These are phyloP conservation scores for Astrocystis sublimbata DNA, from an alignment of 495 filamentous ascomycete species.

Conservation along the genomic window DNA sequence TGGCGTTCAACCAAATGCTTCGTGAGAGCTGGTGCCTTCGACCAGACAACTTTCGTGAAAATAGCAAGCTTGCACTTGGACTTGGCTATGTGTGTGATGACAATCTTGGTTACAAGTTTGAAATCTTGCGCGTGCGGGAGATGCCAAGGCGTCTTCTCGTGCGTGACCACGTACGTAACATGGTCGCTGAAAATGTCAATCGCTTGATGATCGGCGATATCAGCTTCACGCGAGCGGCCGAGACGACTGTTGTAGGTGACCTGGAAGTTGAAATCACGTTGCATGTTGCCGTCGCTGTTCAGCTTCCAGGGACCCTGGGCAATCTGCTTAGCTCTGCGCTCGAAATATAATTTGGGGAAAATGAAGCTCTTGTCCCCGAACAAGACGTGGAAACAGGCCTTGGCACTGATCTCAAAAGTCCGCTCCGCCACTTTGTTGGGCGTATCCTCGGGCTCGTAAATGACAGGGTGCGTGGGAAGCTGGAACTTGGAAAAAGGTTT, in stretches of 20 bases:
- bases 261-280: constrained; percentile 77
- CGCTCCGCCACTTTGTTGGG: constrained; percentile 68
- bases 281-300: constrained; percentile 65
- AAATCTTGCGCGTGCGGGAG: constrained; percentile 79
- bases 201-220: constrained; percentile 79
- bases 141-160: constrained; percentile 88
- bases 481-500: constrained; percentile 75
- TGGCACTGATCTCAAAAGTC: constrained; percentile 82
- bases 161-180: constrained; percentile 90
- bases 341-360: constrained; percentile 87
- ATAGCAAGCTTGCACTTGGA: constrained; percentile 89
- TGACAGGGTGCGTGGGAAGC: constrained; percentile 76
- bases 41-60: constrained; percentile 86
- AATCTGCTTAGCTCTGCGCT: constrained; percentile 74
- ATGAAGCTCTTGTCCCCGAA: constrained; percentile 95
- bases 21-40: constrained; percentile 61
- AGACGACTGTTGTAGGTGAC: constrained; percentile 68
- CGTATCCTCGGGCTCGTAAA: constrained; percentile 81
- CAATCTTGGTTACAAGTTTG: constrained; percentile 83
- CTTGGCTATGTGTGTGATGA: constrained; percentile 90
- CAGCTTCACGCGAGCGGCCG: constrained; percentile 57
- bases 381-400: constrained; percentile 91
- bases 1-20: constrained; percentile 77
- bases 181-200: constrained; percentile 94
- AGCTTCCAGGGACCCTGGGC: constrained; percentile 85